Evolutionary conservation across 768 basidiomycete genomes (phyloP).

Genomic region (Scleroderma citrinum): DNA sequence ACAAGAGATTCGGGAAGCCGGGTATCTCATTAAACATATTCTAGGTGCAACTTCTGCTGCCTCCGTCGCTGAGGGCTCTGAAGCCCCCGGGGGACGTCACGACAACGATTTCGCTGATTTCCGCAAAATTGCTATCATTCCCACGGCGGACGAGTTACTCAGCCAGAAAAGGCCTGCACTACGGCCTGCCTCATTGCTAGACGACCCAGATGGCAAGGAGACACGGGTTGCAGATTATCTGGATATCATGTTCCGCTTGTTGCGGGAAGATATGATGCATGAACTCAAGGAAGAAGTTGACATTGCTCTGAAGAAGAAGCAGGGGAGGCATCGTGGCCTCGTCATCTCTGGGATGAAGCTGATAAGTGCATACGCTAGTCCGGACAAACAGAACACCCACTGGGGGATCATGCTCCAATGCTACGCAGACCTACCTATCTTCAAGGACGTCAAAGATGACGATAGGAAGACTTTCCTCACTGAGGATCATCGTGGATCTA

Average conservation of each 20-base stretch:
- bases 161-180: slow-evolving; percentile 44
- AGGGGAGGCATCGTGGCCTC: slow-evolving; percentile 34
- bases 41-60: slow-evolving; percentile 22
- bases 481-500: slow-evolving; percentile 29
- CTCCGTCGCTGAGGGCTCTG: slow-evolving; percentile 11
- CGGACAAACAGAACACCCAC: slow-evolving; percentile 21
- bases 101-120: slow-evolving; percentile 65
- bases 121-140: slow-evolving; percentile 54
- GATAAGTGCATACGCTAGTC: slow-evolving; percentile 30
- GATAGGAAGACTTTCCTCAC: slow-evolving; percentile 35
- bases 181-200: slow-evolving; percentile 37
- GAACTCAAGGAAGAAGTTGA: slow-evolving; percentile 54
- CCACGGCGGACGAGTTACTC: slow-evolving; percentile 52
- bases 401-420: slow-evolving; percentile 41
- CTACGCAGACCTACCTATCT: slow-evolving; percentile 30
- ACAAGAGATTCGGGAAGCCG: slow-evolving; percentile 25
- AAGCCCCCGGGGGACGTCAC: slow-evolving; percentile 57
- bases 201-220: slow-evolving; percentile 35
- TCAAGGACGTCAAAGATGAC: slow-evolving; percentile 27
- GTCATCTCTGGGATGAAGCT: slow-evolving; percentile 33
- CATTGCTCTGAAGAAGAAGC: slow-evolving; percentile 34
- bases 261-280: slow-evolving; percentile 57
- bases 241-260: slow-evolving; percentile 61
- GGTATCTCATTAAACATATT: slow-evolving; percentile 37
- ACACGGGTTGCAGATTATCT: slow-evolving; percentile 43